A percentile compares a stretch with the other conserved stretches of the same genome.
These are phyloP conservation scores for Rhizoclosmatium sp. DNA, from an alignment of 192 early-diverging fungal genomes.

Conservation along the genomic window DNA sequence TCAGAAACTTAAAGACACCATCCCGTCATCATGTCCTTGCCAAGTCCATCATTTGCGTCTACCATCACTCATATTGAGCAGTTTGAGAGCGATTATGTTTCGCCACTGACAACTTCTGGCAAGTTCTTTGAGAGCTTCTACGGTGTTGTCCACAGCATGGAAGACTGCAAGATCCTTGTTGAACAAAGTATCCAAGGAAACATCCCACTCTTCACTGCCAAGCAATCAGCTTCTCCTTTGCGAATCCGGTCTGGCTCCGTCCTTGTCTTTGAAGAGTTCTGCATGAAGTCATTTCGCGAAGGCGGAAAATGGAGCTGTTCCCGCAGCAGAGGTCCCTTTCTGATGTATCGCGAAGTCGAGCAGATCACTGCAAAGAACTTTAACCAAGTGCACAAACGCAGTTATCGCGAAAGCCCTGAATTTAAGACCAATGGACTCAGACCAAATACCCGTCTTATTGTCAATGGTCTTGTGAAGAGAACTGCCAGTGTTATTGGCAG, in stretches of 20 bases:
- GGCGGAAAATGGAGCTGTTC: not conserved
- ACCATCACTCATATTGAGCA: not conserved
- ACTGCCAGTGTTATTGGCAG: not conserved
- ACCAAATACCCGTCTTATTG: not conserved
- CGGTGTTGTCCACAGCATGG: not conserved
- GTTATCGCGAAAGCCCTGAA: not conserved
- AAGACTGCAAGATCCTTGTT: not conserved
- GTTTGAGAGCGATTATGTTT: not conserved
- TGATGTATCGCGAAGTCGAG: slow-evolving; percentile 17
- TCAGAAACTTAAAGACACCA: too few species aligned
- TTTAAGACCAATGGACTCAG: not conserved
- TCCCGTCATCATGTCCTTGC: not conserved
- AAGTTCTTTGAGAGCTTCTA: slow-evolving; percentile 7
- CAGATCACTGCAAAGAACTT: not conserved
- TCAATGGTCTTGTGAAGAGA: slow-evolving; percentile 8
- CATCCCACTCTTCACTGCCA: not conserved
- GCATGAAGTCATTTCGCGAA: not conserved
- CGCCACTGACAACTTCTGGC: not conserved
- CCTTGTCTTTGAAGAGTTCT: slow-evolving; percentile 22
- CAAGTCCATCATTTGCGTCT: not conserved
- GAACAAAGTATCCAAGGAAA: not conserved
- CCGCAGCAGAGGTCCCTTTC: slow-evolving; percentile 19
- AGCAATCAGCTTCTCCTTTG: not conserved
- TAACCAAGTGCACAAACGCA: not conserved
- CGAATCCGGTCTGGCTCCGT: slow-evolving; percentile 25